Conservation (phyloP, 1,284 basidiomycete genomes). For the Ustilago crameri region DNA sequence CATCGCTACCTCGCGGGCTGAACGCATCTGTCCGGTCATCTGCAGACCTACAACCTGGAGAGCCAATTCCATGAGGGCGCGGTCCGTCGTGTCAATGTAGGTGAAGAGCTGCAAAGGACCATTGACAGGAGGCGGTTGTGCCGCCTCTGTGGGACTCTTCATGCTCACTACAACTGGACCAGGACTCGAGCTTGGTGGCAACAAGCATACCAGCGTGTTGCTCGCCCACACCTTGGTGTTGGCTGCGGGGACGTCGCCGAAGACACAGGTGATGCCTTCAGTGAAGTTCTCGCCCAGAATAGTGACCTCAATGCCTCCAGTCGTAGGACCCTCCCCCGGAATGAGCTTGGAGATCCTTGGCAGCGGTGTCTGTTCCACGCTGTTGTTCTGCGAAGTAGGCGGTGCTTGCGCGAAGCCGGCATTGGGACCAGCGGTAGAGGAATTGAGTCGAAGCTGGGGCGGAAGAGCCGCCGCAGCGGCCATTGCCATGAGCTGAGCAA, state of each 20-base stretch:
- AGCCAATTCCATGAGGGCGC: constrained; percentile 92
- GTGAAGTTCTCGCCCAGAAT: constrained; percentile 81
- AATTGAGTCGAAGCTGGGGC: constrained; percentile 35
- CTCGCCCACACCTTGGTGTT: constrained; percentile 91
- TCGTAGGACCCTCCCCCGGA: constrained; percentile 83
- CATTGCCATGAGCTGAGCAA: constrained; percentile 73
- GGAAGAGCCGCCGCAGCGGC: constrained; percentile 68
- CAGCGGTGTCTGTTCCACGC: constrained; percentile 52
- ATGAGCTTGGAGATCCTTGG: constrained; percentile 70
- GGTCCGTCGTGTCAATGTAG: constrained; percentile 88
- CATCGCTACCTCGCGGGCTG: constrained; percentile 85
- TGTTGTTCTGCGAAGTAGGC: constrained; percentile 31
- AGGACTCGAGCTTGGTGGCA: constrained; percentile 83
- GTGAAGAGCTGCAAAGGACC: constrained; percentile 72
- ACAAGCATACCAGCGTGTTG: constrained; percentile 89
- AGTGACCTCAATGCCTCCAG: constrained; percentile 92
- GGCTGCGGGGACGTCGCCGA: constrained; percentile 84
- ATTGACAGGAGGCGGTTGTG: constrained; percentile 69
- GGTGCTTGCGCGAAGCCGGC: constrained; percentile 27
- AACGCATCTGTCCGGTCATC: constrained; percentile 94
- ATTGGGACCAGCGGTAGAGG: not conserved
- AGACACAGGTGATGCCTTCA: constrained; percentile 76
- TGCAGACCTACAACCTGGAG: constrained; percentile 93
- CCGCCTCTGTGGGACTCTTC: constrained; percentile 47
- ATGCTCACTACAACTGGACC: constrained; percentile 92